Base-by-base conservation (phyloP, 2,329 filamentous ascomycete genomes). In the Cryphonectria carpinicola region DNA sequence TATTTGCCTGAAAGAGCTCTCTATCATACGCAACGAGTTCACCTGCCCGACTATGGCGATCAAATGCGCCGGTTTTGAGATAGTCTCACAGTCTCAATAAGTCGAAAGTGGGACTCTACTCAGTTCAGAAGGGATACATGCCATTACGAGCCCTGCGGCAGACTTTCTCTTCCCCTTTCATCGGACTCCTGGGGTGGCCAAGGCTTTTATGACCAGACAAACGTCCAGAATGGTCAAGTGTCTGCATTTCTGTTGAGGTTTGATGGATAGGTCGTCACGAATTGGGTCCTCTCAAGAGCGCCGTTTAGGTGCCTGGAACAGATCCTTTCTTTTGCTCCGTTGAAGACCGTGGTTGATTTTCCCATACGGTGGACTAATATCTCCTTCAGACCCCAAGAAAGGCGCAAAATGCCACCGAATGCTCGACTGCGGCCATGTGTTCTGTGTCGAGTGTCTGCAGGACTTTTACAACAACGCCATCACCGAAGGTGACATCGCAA, bases 391-490 rank as follows among this genome's bases (percentile, higher is more conserved):
- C 79, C 94, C 94, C 0, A 97, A 97, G 80, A 98, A 97, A 79
- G 96, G 96, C 1, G 81, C 84, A 0, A 87, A 85, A 14, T 98
- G 96, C 79, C 92, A 98, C 81, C 88, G 89, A 58, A 90, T 98
- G 86, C 81, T 92, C 62, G 89, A 91, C 71, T 99, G 96, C 79
- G 90, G 89, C 0, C 95, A 99, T 78, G 94, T 98, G 52, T 99
- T 98, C 78, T 99, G 96, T 80, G 83, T 91, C 25, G 81, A 89
- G n/a, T 99, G 96, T 77, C 84, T 99, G 3, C 91, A 93, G 73
- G 93, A 95, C 76, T 98, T 95, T 75, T 98, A 97, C 85, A 93
- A 92, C 75, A 91, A 90, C 73, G 94, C 93, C 74, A 98, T 99
- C 76, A 89, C 85, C 0, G 93, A 97, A 77, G 96, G 96, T 0